Evolutionary conservation across 2,329 filamentous ascomycete genomes (phyloP).

Genomic region (Aspergillus clavatus): DNA sequence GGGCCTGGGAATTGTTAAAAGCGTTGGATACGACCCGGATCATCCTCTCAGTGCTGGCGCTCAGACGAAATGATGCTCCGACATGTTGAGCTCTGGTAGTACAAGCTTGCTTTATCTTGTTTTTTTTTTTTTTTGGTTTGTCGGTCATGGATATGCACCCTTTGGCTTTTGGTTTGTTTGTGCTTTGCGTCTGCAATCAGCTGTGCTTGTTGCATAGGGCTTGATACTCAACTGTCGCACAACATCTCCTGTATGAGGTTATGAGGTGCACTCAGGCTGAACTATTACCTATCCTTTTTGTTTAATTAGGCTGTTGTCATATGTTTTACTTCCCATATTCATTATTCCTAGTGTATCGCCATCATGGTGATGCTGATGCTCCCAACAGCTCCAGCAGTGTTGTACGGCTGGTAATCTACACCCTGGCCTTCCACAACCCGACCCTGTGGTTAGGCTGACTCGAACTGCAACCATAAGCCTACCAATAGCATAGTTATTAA

Average conservation of each 20-base stretch:
- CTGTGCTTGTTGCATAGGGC: background rate
- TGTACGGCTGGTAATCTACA: too few species aligned
- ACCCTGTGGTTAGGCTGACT: background rate
- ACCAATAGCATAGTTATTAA: background rate
- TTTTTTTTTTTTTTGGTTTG: background rate
- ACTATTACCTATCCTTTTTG: background rate
- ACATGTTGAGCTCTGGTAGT: background rate
- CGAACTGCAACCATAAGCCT: background rate
- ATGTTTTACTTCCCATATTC: too few species aligned
- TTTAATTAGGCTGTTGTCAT: too few species aligned
- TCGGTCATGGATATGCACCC: background rate
- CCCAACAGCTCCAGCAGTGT: too few species aligned
- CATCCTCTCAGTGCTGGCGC: constrained; percentile 44
- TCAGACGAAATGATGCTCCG: constrained; percentile 14
- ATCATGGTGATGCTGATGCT: too few species aligned
- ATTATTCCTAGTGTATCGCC: too few species aligned
- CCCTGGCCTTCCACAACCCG: background rate
- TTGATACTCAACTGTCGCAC: too few species aligned
- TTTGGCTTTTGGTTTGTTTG: too few species aligned
- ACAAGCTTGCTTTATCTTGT: constrained; percentile 5
- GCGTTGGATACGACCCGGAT: constrained; percentile 74
- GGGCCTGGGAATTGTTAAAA: constrained; percentile 89
- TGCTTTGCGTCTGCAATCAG: background rate
- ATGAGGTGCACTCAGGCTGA: background rate
- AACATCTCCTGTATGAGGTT: too few species aligned